Base-by-base conservation (phyloP, 2,329 filamentous ascomycete species). In the Rachicladosporium sp. region DNA sequence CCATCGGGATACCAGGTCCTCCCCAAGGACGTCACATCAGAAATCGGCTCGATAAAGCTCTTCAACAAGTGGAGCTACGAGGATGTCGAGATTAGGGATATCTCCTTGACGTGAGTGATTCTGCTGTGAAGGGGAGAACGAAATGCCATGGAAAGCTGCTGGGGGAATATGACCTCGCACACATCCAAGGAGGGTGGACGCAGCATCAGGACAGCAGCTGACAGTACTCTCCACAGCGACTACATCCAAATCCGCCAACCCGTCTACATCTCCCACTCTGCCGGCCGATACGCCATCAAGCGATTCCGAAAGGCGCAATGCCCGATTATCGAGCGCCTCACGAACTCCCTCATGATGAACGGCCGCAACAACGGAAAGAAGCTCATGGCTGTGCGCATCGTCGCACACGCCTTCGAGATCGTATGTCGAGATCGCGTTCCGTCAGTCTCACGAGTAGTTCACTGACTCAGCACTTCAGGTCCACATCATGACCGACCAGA, bases 301-400 rank as follows among this genome's bases (percentile, higher is more conserved):
- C 83, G 93, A 66, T 98, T 98, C 86, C 85, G 91, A 77, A 98
- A 98, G 82, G 91, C 93, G 68, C 93, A 96, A 80, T 98, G 91
- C 85, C 91, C 91, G 63, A 96, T 98, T 80, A 95, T 98, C 67
- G 91, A 98, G 84, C 89, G 91, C 69, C 82, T 98, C 61, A 98
- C 91, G 78, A 98, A 98, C 84, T 96, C 91, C 46, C 82, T 98
- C 68, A 98, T 98, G 93, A 96, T 96, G 89, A 94, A 98, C 82
- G 91, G 91, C 72, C 91, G 91, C 74, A 98, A 98, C 85, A 98
- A 95, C 84, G 91, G 91, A 73, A 98, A 98, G 84, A 98, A 98
- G 86, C 81, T 96, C 66, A 95, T 93, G 88, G 93, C 91, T 66
- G 89, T 96, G 69, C 87, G 91, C 73, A 98, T 98, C 59, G 88